Percentiles rank a stretch among this genome's conserved stretches.
These are phyloP conservation scores for Penicillium glabrum DNA, from an alignment of 2,329 filamentous ascomycete genomes.

Conservation along the genomic window DNA sequence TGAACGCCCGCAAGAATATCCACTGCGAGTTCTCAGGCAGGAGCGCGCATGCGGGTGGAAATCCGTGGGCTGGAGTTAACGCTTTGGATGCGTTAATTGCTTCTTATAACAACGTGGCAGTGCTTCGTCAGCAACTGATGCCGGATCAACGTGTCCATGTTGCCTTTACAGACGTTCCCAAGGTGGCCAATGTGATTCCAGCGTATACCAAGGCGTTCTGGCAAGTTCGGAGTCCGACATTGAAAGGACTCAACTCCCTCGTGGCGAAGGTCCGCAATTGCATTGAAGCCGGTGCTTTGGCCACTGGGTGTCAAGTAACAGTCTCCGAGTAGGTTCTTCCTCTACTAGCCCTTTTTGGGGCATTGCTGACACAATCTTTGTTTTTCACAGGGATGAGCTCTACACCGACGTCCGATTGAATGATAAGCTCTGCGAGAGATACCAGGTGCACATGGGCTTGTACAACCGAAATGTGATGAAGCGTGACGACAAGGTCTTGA, in stretches of 20 bases:
- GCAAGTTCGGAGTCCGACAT: conserved; percentile 46
- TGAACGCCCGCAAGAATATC: conserved; percentile 37
- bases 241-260: conserved; percentile 39
- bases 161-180: conserved; percentile 55
- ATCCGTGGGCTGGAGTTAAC: conserved; percentile 61
- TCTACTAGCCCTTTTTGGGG: neutral
- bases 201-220: conserved; percentile 49
- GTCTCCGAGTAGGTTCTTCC: conserved; percentile 30
- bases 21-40: conserved; percentile 49
- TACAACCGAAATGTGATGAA: conserved; percentile 41
- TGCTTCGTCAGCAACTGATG: conserved; percentile 58
- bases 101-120: conserved; percentile 47
- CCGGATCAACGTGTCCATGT: conserved; percentile 56
- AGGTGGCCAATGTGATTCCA: conserved; percentile 59
- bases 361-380: neutral
- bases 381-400: conserved; percentile 17
- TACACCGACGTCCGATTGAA: conserved; percentile 52
- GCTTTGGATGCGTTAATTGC: conserved; percentile 58
- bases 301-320: conserved; percentile 34
- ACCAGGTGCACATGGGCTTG: conserved; percentile 46
- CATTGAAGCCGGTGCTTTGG: conserved; percentile 36
- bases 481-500: conserved; percentile 39
- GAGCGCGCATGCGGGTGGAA: conserved; percentile 57
- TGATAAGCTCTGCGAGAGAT: conserved; percentile 45
- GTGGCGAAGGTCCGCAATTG: conserved; percentile 32